These are phyloP conservation scores for Glutinoglossum americanum DNA, from an alignment of 495 filamentous ascomycete genomes.

Conservation along the genomic window DNA sequence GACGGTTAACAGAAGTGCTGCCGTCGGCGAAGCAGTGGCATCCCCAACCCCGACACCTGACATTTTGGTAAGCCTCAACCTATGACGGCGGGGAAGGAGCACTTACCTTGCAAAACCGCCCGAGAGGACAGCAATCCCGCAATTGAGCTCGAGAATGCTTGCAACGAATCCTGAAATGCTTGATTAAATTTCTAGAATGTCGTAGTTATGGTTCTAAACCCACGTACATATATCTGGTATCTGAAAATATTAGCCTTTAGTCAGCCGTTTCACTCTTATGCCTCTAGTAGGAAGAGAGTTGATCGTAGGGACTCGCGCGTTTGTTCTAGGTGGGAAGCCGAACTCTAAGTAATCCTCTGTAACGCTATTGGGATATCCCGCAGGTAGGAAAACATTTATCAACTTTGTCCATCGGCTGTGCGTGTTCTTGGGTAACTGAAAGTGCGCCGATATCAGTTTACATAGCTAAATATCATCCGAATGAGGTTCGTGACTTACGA, in stretches of 20 bases:
- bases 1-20: constrained; percentile 67
- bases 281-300: background rate
- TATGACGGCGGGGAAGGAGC: background rate
- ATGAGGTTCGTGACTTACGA: constrained; percentile 11
- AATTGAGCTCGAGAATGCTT: constrained; percentile 89
- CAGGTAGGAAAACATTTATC: constrained; percentile 68
- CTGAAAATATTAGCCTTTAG: constrained; percentile 16
- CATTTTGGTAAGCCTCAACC: background rate
- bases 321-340: background rate
- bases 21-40: constrained; percentile 61
- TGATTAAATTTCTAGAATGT: background rate
- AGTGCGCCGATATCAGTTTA: background rate
- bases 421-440: constrained; percentile 8
- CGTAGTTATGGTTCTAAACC: background rate
- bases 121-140: constrained; percentile 70
- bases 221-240: constrained; percentile 49
- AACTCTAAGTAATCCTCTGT: constrained; percentile 62
- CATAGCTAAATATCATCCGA: background rate
- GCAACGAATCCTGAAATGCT: constrained; percentile 55
- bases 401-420: constrained; percentile 18
- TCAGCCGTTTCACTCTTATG: background rate
- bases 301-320: background rate
- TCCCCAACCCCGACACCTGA: constrained; percentile 78
- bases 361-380: constrained; percentile 80
- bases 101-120: constrained; percentile 71